Base-by-base conservation (phyloP, 805 yeast species). In the Ogataea paraovalis region DNA sequence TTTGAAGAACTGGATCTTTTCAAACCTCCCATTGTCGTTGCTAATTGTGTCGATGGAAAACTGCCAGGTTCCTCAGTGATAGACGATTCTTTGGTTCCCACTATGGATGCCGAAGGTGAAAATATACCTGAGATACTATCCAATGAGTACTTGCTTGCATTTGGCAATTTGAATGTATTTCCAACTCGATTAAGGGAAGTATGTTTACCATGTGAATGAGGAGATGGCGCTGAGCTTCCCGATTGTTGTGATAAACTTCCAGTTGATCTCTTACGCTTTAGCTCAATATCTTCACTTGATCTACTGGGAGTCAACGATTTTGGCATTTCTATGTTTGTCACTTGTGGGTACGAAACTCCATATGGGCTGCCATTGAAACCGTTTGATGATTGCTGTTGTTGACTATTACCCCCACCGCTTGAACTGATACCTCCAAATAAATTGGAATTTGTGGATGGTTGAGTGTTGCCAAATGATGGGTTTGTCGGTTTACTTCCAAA, bases 391-490 rank as follows among this genome's bases (percentile, higher is more conserved):
- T 48, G 49, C 33, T 45, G 49, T 20, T 40, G 47, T 25, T 37
- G 60, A 19, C 45, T 50, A n/a, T 62, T 57, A 2, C 57, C 40
- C 16, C 45, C 45, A 13, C 28, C 25, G 7, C 14, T 9, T 33
- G 25, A 40, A 59, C 46, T 52, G 16, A 61, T 57, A 2, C 58
- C 28, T 25, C 28, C 42, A 41, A 16, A 51, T 20, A 62, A 79
- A n/a, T 68, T 80, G 55, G 84, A 83, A 1, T 83, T 80, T 58
- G 84, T 30, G 19, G 34, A 30, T 10, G 34, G 16, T 30, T 30
- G 34, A 30, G 16, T 77, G 27, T 79, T 80, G 55, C 85, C 85
- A n/a, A 63, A 44, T 66, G 65, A 18, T 4, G 47, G 23, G 20
- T 43, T 18, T 13, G 16, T 12, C 39, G 3, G 43, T 14, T 21